Evolutionary conservation across 2,329 filamentous ascomycete species (phyloP), one percentile per base, ranked within the genome.

Genomic region (Mycocentrospora acerina): DNA sequence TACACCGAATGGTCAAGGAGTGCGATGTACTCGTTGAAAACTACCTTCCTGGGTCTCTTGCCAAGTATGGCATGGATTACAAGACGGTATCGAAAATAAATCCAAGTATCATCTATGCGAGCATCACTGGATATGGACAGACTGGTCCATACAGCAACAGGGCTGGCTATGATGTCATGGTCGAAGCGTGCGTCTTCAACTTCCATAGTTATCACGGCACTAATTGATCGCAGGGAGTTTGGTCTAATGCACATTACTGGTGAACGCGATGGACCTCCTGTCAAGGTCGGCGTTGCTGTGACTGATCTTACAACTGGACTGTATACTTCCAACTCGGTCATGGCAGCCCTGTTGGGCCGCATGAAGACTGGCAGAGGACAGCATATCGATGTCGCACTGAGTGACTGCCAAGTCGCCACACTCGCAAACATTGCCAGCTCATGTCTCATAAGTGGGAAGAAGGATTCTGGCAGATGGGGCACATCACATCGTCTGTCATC

Each of bases 191-290:
- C 42, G 70, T 64, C 6, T 40, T 24, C 8, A 11, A 12, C 37
- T 29, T 37, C 28, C n/a, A 6, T 14, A 27, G 32, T n/a, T 13
- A 14, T 8, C 11, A 12, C 13, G 8, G 14, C n/a, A 17, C 48
- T 62, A 27, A 62, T 38, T 35, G 11, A 32, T 11, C 3, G 10
- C 37, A 75, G 72, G 9, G 93, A 97, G 66, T 90, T 98, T 71
- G 93, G 93, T 1, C 72, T 98, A 40, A 98, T 98, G 93, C 93
- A 98, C 70, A 97, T 98, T 56, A 98, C 93, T 0, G 93, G 93
- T 22, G 80, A 80, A 45, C 79, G 90, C 39, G 86, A 95, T 57
- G 90, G 91, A 0, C 86, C 90, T 2, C 93, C 93, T 0, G 93
- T 96, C 26, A 98, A 98, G 71, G 93, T 98, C 2, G 93, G 93